phyloP scores from a whole-genome alignment of 495 filamentous ascomycete genomes.

The Cenococcum geophilum region DNA sequence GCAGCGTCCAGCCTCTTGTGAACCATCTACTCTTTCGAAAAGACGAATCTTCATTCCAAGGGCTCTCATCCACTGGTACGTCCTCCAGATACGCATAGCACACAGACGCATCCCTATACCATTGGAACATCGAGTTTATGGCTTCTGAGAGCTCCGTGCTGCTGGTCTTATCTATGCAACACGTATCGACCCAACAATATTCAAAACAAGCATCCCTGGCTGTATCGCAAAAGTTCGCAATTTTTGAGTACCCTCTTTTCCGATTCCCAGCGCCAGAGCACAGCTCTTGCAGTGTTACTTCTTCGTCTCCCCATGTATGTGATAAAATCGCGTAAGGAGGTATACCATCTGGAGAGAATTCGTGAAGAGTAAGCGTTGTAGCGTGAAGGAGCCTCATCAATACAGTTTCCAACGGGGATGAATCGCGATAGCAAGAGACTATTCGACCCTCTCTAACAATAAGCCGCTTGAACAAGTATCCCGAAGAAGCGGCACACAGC shows the following conservation, averaged over 20 bases:
- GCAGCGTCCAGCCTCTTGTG: conserved; percentile 27
- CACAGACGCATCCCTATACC: conserved; percentile 12
- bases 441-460: no score
- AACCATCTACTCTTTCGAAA: conserved; percentile 22
- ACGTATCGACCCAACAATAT: conserved; percentile 27
- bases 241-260: conserved; percentile 5
- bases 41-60: neutral
- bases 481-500: no score
- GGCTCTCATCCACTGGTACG: neutral
- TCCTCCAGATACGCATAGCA: conserved; percentile 22
- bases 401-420: no score
- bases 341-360: no score
- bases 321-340: conserved; percentile 19
- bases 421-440: no score
- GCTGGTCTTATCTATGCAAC: conserved; percentile 30
- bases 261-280: neutral
- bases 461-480: no score
- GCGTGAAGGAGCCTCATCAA: no score
- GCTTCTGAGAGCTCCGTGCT: conserved; percentile 40
- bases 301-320: conserved; percentile 20
- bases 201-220: neutral
- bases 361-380: no score
- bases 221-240: neutral
- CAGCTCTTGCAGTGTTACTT: conserved; percentile 20
- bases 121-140: conserved; percentile 42